A percentile compares a stretch with the other conserved stretches of the same genome.
These are phyloP conservation scores for Chaetomium fimeti DNA, from an alignment of 495 filamentous ascomycete species.

Conservation along the genomic window DNA sequence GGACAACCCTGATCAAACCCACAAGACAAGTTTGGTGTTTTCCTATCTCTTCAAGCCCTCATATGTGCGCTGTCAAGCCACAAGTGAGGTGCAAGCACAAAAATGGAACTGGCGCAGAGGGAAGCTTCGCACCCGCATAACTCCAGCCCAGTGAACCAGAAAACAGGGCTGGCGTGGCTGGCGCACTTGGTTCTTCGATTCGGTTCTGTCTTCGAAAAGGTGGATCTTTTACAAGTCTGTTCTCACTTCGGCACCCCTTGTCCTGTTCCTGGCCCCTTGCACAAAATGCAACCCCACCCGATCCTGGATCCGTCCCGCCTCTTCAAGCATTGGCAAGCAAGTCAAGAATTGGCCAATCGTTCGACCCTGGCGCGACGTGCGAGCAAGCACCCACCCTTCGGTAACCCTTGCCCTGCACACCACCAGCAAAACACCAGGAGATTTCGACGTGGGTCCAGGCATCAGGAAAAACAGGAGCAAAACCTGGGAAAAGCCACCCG, in stretches of 20 bases:
- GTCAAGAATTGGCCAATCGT: conserved; percentile 2
- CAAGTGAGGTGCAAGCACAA: background rate
- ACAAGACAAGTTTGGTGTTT: background rate
- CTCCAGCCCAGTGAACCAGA: background rate
- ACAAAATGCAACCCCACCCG: conserved; percentile 10
- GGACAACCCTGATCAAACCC: background rate
- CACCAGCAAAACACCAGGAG: background rate
- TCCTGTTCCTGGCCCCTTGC: conserved; percentile 2
- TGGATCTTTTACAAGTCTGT: conserved; percentile 13
- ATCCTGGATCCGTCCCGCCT: background rate
- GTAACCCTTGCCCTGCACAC: background rate
- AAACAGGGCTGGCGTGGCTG: conserved; percentile 4
- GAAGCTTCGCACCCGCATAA: background rate
- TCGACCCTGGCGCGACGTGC: background rate
- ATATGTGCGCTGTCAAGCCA: background rate
- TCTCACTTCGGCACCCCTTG: background rate
- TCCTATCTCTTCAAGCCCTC: background rate
- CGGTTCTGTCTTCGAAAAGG: conserved; percentile 12
- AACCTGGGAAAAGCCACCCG: too few species aligned
- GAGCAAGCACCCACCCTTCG: conserved; percentile 3
- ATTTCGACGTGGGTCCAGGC: background rate
- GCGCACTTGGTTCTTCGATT: conserved; percentile 2
- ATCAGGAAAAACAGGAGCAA: background rate
- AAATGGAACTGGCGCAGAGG: too few species aligned
- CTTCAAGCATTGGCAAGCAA: background rate